A percentile compares a stretch with the other conserved stretches of the same genome.
These are phyloP conservation scores for Colletotrichum coccodes DNA, from an alignment of 2,329 filamentous ascomycete genomes.

Conservation along the genomic window DNA sequence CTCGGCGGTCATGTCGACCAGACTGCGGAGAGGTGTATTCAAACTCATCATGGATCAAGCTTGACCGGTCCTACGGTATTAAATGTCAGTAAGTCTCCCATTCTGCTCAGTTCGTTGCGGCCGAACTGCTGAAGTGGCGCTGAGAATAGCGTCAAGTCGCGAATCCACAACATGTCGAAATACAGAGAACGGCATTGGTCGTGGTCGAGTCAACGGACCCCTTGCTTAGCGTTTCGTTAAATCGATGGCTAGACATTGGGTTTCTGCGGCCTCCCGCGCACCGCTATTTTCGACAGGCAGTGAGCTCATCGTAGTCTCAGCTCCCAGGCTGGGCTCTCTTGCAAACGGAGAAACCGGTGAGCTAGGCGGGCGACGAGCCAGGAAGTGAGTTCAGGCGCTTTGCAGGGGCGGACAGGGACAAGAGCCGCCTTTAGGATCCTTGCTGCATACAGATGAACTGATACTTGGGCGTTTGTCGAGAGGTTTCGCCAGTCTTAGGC, in stretches of 20 bases:
- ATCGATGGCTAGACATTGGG: conserved; percentile 43
- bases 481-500: not conserved
- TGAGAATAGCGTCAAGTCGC: conserved; percentile 6
- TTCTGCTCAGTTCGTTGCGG: not conserved
- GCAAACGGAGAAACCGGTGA: conserved; percentile 19
- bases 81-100: not conserved
- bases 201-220: conserved; percentile 49
- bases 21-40: not conserved
- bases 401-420: not conserved
- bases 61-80: not conserved
- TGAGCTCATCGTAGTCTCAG: conserved; percentile 1
- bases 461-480: conserved; percentile 21
- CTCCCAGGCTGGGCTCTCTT: conserved; percentile 2
- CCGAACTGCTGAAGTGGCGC: conserved; percentile 7
- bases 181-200: conserved; percentile 14
- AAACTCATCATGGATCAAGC: not conserved
- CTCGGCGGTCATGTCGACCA: not conserved
- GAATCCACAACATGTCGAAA: not conserved
- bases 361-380: not conserved
- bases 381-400: not conserved
- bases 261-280: conserved; percentile 49
- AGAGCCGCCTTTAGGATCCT: conserved; percentile 4
- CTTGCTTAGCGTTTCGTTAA: conserved; percentile 37
- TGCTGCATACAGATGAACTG: conserved; percentile 1
- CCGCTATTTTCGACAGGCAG: conserved; percentile 20